Evolutionary conservation across 164 flowering plant genomes (phyloP).

Genomic region (Pachysandra terminalis): DNA sequence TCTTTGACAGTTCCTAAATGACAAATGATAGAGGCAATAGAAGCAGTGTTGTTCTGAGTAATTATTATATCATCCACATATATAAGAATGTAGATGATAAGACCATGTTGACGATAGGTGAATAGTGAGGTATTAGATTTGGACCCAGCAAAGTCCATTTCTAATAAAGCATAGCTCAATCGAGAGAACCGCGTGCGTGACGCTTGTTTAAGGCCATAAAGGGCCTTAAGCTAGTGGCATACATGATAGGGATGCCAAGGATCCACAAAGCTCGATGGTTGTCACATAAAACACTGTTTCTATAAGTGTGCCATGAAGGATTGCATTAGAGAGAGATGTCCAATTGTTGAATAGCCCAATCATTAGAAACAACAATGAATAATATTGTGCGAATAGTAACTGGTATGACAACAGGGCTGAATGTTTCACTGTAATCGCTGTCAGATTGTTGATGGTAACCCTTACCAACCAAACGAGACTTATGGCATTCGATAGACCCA

Average conservation of each 20-base stretch:
- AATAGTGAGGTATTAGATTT: too few relatives aligned
- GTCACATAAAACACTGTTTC: background rate
- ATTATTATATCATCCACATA: too few relatives aligned
- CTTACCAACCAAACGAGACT: background rate
- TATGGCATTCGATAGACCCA: background rate
- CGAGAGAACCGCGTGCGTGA: background rate
- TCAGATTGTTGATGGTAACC: background rate
- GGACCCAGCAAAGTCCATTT: too few relatives aligned
- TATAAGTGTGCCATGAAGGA: background rate
- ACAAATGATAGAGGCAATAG: too few relatives aligned
- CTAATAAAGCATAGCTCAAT: too few relatives aligned
- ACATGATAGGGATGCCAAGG: background rate
- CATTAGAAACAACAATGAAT: background rate
- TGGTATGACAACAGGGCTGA: slow-evolving; percentile 5
- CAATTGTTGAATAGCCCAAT: slow-evolving; percentile 3
- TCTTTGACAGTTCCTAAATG: too few relatives aligned
- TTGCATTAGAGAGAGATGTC: slow-evolving; percentile 7
- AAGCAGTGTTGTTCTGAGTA: too few relatives aligned
- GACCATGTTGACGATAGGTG: too few relatives aligned
- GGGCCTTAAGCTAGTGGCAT: slow-evolving; percentile 4
- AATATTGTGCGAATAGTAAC: background rate
- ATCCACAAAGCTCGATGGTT: background rate
- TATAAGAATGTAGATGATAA: too few relatives aligned
- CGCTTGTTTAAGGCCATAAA: slow-evolving; percentile 10
- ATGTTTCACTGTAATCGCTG: slow-evolving; percentile 1